phyloP scores from a whole-genome alignment of 78 protist genomes.

The Guillardia theta region DNA sequence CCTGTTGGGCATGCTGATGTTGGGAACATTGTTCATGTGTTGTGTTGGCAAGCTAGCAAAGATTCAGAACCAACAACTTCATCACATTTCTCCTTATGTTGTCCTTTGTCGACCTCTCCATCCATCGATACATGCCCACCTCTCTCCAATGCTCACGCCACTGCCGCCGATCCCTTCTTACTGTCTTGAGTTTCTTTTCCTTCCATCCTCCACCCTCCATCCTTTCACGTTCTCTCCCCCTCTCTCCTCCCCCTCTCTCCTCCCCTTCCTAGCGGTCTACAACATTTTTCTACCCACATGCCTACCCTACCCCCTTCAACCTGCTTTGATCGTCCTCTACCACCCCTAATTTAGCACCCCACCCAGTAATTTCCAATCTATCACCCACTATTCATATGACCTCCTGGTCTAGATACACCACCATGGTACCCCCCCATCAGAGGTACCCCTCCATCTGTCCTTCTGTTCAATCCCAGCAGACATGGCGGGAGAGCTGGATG shows the following conservation, averaged over 20 bases:
- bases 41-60: too few relatives aligned
- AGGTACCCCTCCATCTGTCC: too few relatives aligned
- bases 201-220: background rate
- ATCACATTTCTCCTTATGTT: background rate
- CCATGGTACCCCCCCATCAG: too few relatives aligned
- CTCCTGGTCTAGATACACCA: too few relatives aligned
- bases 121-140: background rate
- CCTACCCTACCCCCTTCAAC: background rate
- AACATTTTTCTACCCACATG: background rate
- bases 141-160: too few relatives aligned
- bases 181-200: background rate
- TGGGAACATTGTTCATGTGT: too few relatives aligned
- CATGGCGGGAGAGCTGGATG: background rate
- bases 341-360: background rate
- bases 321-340: background rate
- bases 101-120: background rate
- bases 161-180: background rate
- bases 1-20: too few relatives aligned
- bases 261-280: background rate
- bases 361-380: too few relatives aligned
- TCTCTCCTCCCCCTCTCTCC: background rate
- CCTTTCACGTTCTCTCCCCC: background rate
- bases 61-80: too few relatives aligned
- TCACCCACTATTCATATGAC: too few relatives aligned
- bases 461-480: too few relatives aligned